Conservation (phyloP, 306 rosid species). For the Pachyrhizus erosus region DNA sequence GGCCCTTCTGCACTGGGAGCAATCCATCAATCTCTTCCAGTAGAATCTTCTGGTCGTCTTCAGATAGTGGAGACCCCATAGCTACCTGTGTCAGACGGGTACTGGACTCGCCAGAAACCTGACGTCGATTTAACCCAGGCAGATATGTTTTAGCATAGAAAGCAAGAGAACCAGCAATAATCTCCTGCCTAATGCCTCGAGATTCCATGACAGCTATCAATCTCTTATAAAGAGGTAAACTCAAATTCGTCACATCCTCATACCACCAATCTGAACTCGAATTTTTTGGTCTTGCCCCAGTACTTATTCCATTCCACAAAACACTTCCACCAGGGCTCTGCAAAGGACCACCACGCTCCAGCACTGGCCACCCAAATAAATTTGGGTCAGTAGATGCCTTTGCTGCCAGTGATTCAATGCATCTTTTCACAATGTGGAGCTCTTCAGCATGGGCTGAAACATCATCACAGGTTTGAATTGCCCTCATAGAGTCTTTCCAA, state of each 20-base stretch:
- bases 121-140: slow-evolving; percentile 88
- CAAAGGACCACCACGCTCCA: slow-evolving; percentile 95
- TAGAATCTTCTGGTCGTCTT: slow-evolving; percentile 83
- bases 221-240: slow-evolving; percentile 83
- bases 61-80: slow-evolving; percentile 74
- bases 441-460: slow-evolving; percentile 67
- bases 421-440: slow-evolving; percentile 79
- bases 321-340: slow-evolving; percentile 99
- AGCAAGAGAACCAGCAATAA: slow-evolving; percentile 85
- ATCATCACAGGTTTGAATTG: slow-evolving; percentile 85
- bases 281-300: slow-evolving; percentile 93
- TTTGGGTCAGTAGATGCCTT: slow-evolving; percentile 93
- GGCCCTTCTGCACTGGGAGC: slow-evolving; percentile 85
- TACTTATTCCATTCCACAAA: slow-evolving; percentile 98
- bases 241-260: slow-evolving; percentile 75
- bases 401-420: slow-evolving; percentile 88
- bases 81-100: slow-evolving; percentile 57
- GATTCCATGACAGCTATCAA: slow-evolving; percentile 86
- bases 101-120: slow-evolving; percentile 68
- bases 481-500: slow-evolving; percentile 95
- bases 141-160: slow-evolving; percentile 81
- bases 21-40: slow-evolving; percentile 78
- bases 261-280: slow-evolving; percentile 96
- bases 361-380: slow-evolving; percentile 94
- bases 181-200: slow-evolving; percentile 84